These are phyloP conservation scores for Gomphus bonarii DNA, from an alignment of 1,284 basidiomycete species.

Conservation along the genomic window DNA sequence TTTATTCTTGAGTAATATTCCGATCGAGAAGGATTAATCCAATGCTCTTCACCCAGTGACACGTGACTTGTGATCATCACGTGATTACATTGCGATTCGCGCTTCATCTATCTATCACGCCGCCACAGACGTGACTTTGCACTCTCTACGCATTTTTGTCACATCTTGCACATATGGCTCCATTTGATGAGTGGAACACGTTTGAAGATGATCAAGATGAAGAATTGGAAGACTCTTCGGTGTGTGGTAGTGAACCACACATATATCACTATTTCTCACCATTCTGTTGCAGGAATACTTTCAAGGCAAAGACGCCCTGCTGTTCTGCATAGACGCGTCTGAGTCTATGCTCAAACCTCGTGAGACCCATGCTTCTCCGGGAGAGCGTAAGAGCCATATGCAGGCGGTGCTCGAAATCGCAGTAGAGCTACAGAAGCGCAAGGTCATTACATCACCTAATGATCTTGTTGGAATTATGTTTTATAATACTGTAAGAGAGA, in stretches of 20 bases:
- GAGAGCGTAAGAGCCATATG: slow-evolving; percentile 53
- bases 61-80: not conserved
- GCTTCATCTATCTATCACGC: not conserved
- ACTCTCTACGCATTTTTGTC: not conserved
- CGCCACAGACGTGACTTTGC: not conserved
- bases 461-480: slow-evolving; percentile 85
- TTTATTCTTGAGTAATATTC: too few species aligned
- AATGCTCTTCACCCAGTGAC: not conserved
- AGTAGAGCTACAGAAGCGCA: slow-evolving; percentile 78
- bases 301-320: slow-evolving; percentile 72
- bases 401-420: slow-evolving; percentile 72
- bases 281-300: slow-evolving; percentile 37
- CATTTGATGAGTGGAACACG: slow-evolving; percentile 67
- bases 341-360: slow-evolving; percentile 73
- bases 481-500: slow-evolving; percentile 76
- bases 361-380: slow-evolving; percentile 31
- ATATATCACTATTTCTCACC: not conserved
- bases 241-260: slow-evolving; percentile 24
- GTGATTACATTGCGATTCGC: not conserved
- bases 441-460: slow-evolving; percentile 79
- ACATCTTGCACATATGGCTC: slow-evolving; percentile 31
- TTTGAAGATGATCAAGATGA: slow-evolving; percentile 70
- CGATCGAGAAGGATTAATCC: too few species aligned
- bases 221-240: slow-evolving; percentile 61
- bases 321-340: slow-evolving; percentile 93